Percentiles rank a stretch among this genome's conserved stretches.
Conservation (phyloP, 1,139 yeast species). For the Keqinozyma sinolaborantium region DNA sequence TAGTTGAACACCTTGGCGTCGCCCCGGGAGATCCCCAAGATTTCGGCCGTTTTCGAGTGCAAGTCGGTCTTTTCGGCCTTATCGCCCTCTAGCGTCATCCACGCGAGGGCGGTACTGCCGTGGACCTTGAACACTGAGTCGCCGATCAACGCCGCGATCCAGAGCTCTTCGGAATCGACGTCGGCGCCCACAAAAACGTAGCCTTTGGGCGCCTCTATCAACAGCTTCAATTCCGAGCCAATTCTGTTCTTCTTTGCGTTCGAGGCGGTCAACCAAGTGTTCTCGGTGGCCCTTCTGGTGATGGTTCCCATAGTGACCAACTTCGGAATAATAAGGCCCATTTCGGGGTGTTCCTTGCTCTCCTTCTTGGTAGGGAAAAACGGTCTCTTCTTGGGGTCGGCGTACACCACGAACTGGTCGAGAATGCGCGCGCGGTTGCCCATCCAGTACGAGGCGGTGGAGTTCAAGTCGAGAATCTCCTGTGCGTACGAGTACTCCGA, state of each 20-base stretch:
- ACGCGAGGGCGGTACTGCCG: slow-evolving; percentile 95
- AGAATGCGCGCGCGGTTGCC: slow-evolving; percentile 81
- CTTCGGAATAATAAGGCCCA: slow-evolving; percentile 81
- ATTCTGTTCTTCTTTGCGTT: slow-evolving; percentile 82
- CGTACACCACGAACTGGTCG: slow-evolving; percentile 79
- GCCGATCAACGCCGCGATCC: slow-evolving; percentile 96
- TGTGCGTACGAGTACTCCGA: slow-evolving; percentile 73
- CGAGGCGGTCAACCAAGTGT: slow-evolving; percentile 96
- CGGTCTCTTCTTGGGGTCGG: slow-evolving; percentile 21
- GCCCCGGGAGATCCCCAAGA: slow-evolving; percentile 82
- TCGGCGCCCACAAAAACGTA: slow-evolving; percentile 96
- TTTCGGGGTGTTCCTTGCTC: slow-evolving; percentile 18
- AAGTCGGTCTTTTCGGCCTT: slow-evolving; percentile 88
- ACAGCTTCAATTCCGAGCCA: slow-evolving; percentile 91
- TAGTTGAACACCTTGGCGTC: slow-evolving; percentile 96
- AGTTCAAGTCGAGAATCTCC: slow-evolving; percentile 72
- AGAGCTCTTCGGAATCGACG: slow-evolving; percentile 95
- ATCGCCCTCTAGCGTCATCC: slow-evolving; percentile 99
- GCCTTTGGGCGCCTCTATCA: slow-evolving; percentile 84
- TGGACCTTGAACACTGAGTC: slow-evolving; percentile 86
- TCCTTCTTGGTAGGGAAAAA: slow-evolving; percentile 24
- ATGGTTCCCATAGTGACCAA: slow-evolving; percentile 94
- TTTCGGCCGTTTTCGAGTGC: slow-evolving; percentile 90
- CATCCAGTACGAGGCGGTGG: slow-evolving; percentile 89
- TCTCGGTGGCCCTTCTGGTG: slow-evolving; percentile 94